Conservation (phyloP, 2,329 filamentous ascomycete species). For the Colletotrichum spaethianum region DNA sequence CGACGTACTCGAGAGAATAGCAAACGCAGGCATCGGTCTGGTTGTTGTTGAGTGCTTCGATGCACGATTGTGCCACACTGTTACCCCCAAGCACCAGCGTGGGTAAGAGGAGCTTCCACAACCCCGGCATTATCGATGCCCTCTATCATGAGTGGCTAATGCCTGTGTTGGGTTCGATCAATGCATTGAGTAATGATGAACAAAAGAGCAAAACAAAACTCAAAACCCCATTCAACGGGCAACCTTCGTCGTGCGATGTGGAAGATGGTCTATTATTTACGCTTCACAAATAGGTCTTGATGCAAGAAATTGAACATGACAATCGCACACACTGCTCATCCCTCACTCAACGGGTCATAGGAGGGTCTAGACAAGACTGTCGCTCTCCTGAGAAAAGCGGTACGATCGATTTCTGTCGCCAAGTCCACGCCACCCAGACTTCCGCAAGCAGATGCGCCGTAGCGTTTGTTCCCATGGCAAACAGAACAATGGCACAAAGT, state of each 20-base stretch:
- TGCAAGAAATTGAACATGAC: no score
- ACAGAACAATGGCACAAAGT: not conserved
- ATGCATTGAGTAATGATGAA: not conserved
- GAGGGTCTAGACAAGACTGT: not conserved
- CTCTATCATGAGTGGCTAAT: not conserved
- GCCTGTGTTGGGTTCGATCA: not conserved
- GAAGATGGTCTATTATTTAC: not conserved
- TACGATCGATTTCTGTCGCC: not conserved
- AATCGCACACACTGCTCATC: not conserved
- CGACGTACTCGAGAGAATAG: constrained; percentile 30
- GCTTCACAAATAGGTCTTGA: not conserved
- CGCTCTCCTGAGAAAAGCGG: not conserved
- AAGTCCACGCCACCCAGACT: not conserved
- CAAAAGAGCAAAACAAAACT: not conserved
- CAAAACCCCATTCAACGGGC: not conserved
- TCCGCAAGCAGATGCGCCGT: constrained; percentile 14
- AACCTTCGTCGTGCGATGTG: not conserved
- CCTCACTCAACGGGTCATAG: not conserved
- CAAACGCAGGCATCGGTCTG: constrained; percentile 32
- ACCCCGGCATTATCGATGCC: constrained; percentile 1
- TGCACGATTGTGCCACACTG: constrained; percentile 22
- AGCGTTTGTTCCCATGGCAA: constrained; percentile 11
- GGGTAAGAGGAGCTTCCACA: constrained; percentile 23
- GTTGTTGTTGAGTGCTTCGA: constrained; percentile 30
- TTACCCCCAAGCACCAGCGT: constrained; percentile 21